Evolutionary conservation across 345 rosid species (phyloP).

Genomic region (Fremontodendron californicum): DNA sequence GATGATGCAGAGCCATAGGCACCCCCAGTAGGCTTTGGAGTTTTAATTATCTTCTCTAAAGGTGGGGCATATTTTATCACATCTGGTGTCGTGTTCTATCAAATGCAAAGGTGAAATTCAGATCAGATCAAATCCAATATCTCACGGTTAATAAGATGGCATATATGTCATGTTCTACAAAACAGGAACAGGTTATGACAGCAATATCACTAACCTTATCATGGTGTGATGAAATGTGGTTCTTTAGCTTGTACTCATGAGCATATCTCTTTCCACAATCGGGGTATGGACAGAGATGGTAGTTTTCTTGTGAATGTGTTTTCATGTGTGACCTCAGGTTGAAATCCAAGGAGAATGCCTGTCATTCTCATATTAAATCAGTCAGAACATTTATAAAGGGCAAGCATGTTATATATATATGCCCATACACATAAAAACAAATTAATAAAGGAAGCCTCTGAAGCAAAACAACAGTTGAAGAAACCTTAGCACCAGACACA

Average conservation of each 20-base stretch:
- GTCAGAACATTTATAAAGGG: not conserved
- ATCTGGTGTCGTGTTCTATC: conserved; percentile 53
- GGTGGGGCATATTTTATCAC: conserved; percentile 62
- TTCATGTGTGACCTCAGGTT: conserved; percentile 97
- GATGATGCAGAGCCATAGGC: conserved; percentile 61
- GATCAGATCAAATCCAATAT: conserved; percentile 13
- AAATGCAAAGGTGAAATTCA: not conserved
- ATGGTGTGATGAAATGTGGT: conserved; percentile 77
- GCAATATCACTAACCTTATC: conserved; percentile 54
- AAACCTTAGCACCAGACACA: not conserved
- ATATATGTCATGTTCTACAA: not conserved
- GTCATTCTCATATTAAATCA: conserved; percentile 26
- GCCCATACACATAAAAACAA: conserved; percentile 6
- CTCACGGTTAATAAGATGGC: not conserved
- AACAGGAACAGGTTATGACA: not conserved
- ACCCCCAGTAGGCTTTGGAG: conserved; percentile 50
- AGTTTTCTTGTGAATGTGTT: conserved; percentile 97
- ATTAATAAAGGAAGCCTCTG: not conserved
- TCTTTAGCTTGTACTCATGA: conserved; percentile 94
- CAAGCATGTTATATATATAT: not conserved
- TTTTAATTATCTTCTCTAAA: conserved; percentile 58
- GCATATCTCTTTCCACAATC: conserved; percentile 99
- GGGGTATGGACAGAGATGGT: conserved; percentile 82
- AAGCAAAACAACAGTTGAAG: conserved; percentile 11
- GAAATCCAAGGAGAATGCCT: conserved; percentile 99